Base-by-base conservation (phyloP, 163 green algal genomes). In the Scenedesmus sp. region DNA sequence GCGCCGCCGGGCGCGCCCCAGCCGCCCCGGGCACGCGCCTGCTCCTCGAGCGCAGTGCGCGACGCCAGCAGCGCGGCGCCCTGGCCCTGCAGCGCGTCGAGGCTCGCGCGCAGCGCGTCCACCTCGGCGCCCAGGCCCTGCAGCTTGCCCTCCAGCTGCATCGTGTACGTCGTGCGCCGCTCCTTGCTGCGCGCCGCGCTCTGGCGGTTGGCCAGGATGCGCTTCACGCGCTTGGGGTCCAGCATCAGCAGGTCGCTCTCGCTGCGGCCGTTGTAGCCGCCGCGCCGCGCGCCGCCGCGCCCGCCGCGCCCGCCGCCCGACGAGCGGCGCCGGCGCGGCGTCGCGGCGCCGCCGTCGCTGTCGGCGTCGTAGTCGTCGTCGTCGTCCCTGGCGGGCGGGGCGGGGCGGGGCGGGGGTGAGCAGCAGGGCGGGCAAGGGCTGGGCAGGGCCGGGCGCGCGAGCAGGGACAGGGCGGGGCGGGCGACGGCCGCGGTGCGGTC, bases 111-210 rank as follows among this genome's bases (percentile, higher is more conserved):
- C 42, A 78, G 69, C 39, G 47, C 45, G 6, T 71, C 51, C 0
- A 74, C 57, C 39, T 85, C 48, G 13, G 60, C 60, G 48, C 76
- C 17, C 11, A 81, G n/a, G 33, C 42, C 48, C 51, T 76, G 42
- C 44, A 89, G 56, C 77, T 84, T 87, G 57, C 77, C 47, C 44
- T 85, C 76, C 51, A 92, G 83, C 82, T 91, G 81, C 31, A 70
- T 76, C 0, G 87, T 82, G 73, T 92, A 89, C 64, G 73, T 74
- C 75, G 84, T 69, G 48, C 88, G 87, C 48, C 87, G 81, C 73
- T 92, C 88, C 78, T 93, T 93, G 72, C 82, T 90, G 53, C 89
- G 85, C 18, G 88, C 88, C 9, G 88, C 88, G 39, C 80, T 88
- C 78, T 86, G 66, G 17, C 88, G 75, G 80, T 93, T 93, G 56